Conservation (phyloP, 257 asterid species). For the Paulownia fortunei region DNA sequence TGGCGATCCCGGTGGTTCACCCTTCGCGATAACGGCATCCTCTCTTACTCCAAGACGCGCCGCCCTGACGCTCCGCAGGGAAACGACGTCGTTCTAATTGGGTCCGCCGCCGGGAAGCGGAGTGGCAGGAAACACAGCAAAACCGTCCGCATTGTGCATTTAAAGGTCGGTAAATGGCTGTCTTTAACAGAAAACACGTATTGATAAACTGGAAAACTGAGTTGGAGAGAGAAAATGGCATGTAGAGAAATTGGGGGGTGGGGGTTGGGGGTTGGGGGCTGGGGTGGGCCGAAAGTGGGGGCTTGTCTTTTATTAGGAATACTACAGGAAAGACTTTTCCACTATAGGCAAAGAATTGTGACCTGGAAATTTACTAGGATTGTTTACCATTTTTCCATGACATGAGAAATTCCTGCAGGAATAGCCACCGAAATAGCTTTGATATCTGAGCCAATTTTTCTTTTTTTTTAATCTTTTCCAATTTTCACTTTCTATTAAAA, state of each 20-base stretch:
- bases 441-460: slow-evolving; percentile 53
- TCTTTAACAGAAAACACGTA: background rate
- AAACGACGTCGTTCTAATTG: slow-evolving; percentile 44
- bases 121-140: slow-evolving; percentile 56
- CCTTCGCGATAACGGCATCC: slow-evolving; percentile 64
- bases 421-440: slow-evolving; percentile 35
- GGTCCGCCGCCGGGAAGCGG: slow-evolving; percentile 33
- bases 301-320: slow-evolving; percentile 52
- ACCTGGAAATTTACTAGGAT: slow-evolving; percentile 29
- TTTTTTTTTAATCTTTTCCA: too few relatives aligned
- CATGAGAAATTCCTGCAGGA: slow-evolving; percentile 1
- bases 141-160: slow-evolving; percentile 72
- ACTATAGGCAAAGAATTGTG: slow-evolving; percentile 42
- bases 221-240: background rate
- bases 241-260: slow-evolving; percentile 2
- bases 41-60: slow-evolving; percentile 78
- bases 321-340: slow-evolving; percentile 35
- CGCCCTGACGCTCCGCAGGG: slow-evolving; percentile 49
- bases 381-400: slow-evolving; percentile 29
- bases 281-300: slow-evolving; percentile 39
- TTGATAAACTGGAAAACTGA: background rate
- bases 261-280: background rate
- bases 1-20: slow-evolving; percentile 99
- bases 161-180: slow-evolving; percentile 59
- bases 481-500: background rate